Evolutionary conservation across 805 yeast genomes (phyloP).

Genomic region (Saturnispora saitoi): DNA sequence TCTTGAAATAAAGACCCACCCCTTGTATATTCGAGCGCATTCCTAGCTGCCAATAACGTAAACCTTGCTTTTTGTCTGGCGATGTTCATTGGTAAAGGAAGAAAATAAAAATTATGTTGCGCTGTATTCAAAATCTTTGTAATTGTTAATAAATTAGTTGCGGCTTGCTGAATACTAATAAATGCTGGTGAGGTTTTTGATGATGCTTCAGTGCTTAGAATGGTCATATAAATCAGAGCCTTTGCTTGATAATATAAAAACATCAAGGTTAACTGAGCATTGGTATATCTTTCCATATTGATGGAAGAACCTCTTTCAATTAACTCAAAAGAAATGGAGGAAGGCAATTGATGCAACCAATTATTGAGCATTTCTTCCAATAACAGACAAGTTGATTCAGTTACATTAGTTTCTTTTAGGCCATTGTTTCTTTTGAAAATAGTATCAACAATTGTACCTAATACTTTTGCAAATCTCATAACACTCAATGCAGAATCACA

Average conservation of each 20-base stretch:
- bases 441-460: constrained; percentile 65
- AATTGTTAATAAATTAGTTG: constrained; percentile 50
- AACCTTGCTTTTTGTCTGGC: constrained; percentile 57
- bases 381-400: constrained; percentile 27
- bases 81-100: constrained; percentile 58
- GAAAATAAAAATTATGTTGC: constrained; percentile 31
- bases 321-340: constrained; percentile 46
- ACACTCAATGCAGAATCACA: constrained; percentile 52
- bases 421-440: constrained; percentile 51
- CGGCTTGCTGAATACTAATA: constrained; percentile 60
- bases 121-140: constrained; percentile 33
- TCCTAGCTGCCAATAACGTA: constrained; percentile 58
- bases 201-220: constrained; percentile 38
- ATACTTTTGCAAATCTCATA: constrained; percentile 61
- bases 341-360: constrained; percentile 70
- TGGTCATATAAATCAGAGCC: constrained; percentile 55
- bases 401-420: constrained; percentile 21
- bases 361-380: constrained; percentile 63
- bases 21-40: constrained; percentile 72
- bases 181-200: constrained; percentile 44
- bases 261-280: constrained; percentile 45
- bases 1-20: constrained; percentile 76
- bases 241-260: constrained; percentile 55
- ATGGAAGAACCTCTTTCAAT: constrained; percentile 50
- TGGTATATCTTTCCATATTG: constrained; percentile 28